Evolutionary conservation across 371 early-diverging fungal species (phyloP).

Genomic region (Circinella minor): DNA sequence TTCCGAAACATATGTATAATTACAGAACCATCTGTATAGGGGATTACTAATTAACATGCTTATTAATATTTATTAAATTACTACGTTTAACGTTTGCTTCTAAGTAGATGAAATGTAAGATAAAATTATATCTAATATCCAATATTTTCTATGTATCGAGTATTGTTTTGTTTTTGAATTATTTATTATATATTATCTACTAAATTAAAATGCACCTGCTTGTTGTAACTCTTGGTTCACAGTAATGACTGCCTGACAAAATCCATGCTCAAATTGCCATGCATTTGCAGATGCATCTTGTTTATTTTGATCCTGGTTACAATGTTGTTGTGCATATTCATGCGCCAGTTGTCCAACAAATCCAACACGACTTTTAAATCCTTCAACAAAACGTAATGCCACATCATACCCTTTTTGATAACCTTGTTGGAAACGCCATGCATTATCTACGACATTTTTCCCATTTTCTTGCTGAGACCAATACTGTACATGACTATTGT

Average conservation of each 20-base stretch:
- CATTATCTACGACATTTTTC: slow-evolving; percentile 5
- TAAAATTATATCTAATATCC: too few relatives aligned
- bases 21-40: too few relatives aligned
- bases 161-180: too few relatives aligned
- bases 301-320: slow-evolving; percentile 8
- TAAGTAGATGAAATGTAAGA: too few relatives aligned
- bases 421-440: slow-evolving; percentile 27
- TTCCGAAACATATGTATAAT: too few relatives aligned
- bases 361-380: slow-evolving; percentile 22
- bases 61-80: too few relatives aligned
- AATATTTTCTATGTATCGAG: too few relatives aligned
- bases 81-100: too few relatives aligned
- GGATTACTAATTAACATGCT: too few relatives aligned
- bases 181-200: background rate
- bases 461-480: slow-evolving; percentile 9
- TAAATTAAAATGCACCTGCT: background rate
- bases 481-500: slow-evolving; percentile 16
- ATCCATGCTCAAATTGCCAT: slow-evolving; percentile 39
- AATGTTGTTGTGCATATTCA: slow-evolving; percentile 21
- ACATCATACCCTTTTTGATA: slow-evolving; percentile 26
- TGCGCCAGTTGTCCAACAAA: slow-evolving; percentile 27
- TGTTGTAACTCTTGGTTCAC: slow-evolving; percentile 14
- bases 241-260: slow-evolving; percentile 22
- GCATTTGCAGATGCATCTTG: slow-evolving; percentile 14
- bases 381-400: slow-evolving; percentile 24